Conservation (phyloP, 2,329 filamentous ascomycete species). For the Waltergamsia citrina region DNA sequence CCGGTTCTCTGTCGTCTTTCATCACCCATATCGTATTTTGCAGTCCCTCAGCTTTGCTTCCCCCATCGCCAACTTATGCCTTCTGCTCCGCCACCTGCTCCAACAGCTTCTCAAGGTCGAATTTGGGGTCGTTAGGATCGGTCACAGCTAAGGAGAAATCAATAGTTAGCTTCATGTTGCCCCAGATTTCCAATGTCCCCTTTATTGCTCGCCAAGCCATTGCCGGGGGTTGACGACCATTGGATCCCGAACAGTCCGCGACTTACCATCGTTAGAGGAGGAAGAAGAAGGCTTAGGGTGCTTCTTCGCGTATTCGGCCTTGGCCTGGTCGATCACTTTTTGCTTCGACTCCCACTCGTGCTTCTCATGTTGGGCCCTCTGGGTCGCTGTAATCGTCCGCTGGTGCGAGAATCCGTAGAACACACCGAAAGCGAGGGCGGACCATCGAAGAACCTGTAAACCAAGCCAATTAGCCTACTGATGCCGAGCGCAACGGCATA, state of each 20-base stretch:
- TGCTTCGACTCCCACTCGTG: slow-evolving; percentile 87
- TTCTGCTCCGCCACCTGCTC: slow-evolving; percentile 49
- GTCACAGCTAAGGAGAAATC: slow-evolving; percentile 16
- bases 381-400: slow-evolving; percentile 62
- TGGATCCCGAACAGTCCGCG: too few species aligned
- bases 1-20: neutral
- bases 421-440: slow-evolving; percentile 81
- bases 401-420: slow-evolving; percentile 97
- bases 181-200: neutral
- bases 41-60: neutral
- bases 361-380: slow-evolving; percentile 62
- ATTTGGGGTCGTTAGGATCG: slow-evolving; percentile 77
- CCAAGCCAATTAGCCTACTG: slow-evolving; percentile 2
- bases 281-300: slow-evolving; percentile 47
- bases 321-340: slow-evolving; percentile 85
- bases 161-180: neutral
- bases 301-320: slow-evolving; percentile 74
- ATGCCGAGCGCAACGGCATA: neutral
- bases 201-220: neutral
- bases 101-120: slow-evolving; percentile 85
- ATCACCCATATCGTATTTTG: neutral
- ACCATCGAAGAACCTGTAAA: slow-evolving; percentile 87
- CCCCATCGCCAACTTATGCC: slow-evolving; percentile 25
- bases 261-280: slow-evolving; percentile 21
- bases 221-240: too few species aligned